Evolutionary conservation across 1,284 basidiomycete genomes (phyloP), one percentile per base, ranked within the genome.

Genomic region (Ganoderma lucidum): DNA sequence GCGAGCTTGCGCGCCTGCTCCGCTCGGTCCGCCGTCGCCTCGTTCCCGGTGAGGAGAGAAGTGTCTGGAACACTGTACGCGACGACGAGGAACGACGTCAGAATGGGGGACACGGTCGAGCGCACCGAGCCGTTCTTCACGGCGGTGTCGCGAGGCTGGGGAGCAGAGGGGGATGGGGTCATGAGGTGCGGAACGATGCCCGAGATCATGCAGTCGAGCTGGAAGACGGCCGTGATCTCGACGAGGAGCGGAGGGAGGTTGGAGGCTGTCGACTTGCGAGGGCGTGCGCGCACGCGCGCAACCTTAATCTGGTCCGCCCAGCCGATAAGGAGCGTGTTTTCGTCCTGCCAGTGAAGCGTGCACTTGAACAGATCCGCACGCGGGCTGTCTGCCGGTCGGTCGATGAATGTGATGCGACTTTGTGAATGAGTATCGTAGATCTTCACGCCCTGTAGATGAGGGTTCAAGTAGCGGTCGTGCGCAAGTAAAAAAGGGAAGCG

Each of bases 271-370:
- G 83, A 77, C 1, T 81, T 81, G 32, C 87, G 85, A 6, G 87
- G 85, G 42, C 93, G 85, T 0, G 88, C 85, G 4, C 94, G 90
- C 65, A 97, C 87, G 12, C 94, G 89, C 14, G 94, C 95, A 15
- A 99, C 90, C 80, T 97, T 98, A 85, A 99, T 96, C 71, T 93
- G 86, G 78, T 98, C 94, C 2, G 96, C 97, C 97, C 97, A 99
- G 0, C 91, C 94, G 67, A 99, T 93, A 59, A 99, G 86, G 2
- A 99, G 87, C 0, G 96, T 97, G 1, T 88, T 87, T 74, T 96
- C 93, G 77, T 97, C 95, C 78, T 96, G 94, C 97, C 96, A 99
- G 72, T 91, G 84, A 0, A 99, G 86, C 0, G 90, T 93, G 77
- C 95, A 98, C 76, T 96, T 96, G 86, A 97, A 98, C 14, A 99